phyloP scores from a whole-genome alignment of 2,329 filamentous ascomycete genomes.

The Cladosporium oxysporum region DNA sequence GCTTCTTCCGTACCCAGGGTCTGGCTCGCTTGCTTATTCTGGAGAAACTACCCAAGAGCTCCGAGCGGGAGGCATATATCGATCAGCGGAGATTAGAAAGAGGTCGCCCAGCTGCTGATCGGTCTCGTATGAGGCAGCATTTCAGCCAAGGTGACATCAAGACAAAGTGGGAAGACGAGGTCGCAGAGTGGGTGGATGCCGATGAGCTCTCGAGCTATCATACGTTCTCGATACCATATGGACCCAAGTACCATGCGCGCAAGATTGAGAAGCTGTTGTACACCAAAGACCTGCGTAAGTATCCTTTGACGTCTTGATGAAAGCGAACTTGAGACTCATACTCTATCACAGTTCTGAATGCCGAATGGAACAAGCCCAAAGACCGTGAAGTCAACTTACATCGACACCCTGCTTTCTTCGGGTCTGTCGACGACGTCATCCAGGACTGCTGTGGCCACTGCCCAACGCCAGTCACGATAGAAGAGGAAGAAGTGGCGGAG shows the following conservation, averaged over 20 bases:
- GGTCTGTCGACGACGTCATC: slow-evolving; percentile 71
- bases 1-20: slow-evolving; percentile 72
- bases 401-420: slow-evolving; percentile 84
- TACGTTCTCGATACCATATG: slow-evolving; percentile 66
- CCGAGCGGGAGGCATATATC: slow-evolving; percentile 69
- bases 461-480: slow-evolving; percentile 66
- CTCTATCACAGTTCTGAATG: slow-evolving; percentile 62
- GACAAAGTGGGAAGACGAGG: slow-evolving; percentile 73
- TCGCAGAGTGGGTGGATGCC: slow-evolving; percentile 78
- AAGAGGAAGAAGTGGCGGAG: slow-evolving; percentile 70
- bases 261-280: slow-evolving; percentile 82
- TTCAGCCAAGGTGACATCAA: slow-evolving; percentile 72
- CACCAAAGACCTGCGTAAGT: slow-evolving; percentile 65
- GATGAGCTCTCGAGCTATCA: slow-evolving; percentile 79
- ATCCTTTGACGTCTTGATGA: background rate
- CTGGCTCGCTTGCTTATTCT: slow-evolving; percentile 77
- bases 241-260: slow-evolving; percentile 56
- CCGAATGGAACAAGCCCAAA: slow-evolving; percentile 79
- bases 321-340: background rate
- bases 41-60: slow-evolving; percentile 71
- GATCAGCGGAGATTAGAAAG: slow-evolving; percentile 70
- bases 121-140: slow-evolving; percentile 43
- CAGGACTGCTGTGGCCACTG: slow-evolving; percentile 81
- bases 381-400: slow-evolving; percentile 77
- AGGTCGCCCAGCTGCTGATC: slow-evolving; percentile 62